These are phyloP conservation scores for Parachaetomium inaequale DNA, from an alignment of 495 filamentous ascomycete species.

Conservation along the genomic window DNA sequence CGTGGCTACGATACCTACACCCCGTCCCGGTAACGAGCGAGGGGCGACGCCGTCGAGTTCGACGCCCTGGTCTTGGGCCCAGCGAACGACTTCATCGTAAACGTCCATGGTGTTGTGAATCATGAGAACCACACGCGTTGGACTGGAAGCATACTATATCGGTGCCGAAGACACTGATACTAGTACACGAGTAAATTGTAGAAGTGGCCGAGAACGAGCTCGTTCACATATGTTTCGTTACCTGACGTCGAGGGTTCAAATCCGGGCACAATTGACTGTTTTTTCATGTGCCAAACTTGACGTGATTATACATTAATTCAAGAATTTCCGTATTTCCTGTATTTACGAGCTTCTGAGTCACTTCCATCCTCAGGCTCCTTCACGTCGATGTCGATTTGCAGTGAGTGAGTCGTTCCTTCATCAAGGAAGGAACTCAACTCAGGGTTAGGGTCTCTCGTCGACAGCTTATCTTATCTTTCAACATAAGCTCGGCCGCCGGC, in stretches of 20 bases:
- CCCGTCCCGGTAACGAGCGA: constrained; percentile 57
- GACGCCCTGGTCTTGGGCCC: constrained; percentile 59
- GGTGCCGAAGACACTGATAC: too few relatives aligned
- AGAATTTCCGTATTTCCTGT: not conserved
- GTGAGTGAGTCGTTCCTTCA: not conserved
- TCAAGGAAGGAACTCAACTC: too few relatives aligned
- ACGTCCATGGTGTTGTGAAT: constrained; percentile 27
- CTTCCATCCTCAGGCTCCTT: not conserved
- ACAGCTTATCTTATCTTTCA: constrained; percentile 10
- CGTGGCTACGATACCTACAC: constrained; percentile 71
- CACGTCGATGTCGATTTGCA: not conserved
- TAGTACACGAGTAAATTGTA: too few relatives aligned
- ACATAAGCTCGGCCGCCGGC: too few relatives aligned
- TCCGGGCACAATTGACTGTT: too few relatives aligned
- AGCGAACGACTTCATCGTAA: constrained; percentile 53
- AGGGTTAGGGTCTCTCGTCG: constrained; percentile 2
- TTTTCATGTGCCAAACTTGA: too few relatives aligned
- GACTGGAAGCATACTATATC: not conserved
- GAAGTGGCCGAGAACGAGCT: too few relatives aligned
- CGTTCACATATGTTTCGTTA: too few relatives aligned
- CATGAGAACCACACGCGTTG: not conserved
- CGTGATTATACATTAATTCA: too few relatives aligned
- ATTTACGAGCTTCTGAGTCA: not conserved
- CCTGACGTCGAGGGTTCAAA: too few relatives aligned
- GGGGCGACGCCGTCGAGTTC: constrained; percentile 58